A percentile compares a stretch with the other conserved stretches of the same genome.
Evolutionary conservation across 768 basidiomycete species (phyloP).

Genomic region (Neoboletus brunneissimus): DNA sequence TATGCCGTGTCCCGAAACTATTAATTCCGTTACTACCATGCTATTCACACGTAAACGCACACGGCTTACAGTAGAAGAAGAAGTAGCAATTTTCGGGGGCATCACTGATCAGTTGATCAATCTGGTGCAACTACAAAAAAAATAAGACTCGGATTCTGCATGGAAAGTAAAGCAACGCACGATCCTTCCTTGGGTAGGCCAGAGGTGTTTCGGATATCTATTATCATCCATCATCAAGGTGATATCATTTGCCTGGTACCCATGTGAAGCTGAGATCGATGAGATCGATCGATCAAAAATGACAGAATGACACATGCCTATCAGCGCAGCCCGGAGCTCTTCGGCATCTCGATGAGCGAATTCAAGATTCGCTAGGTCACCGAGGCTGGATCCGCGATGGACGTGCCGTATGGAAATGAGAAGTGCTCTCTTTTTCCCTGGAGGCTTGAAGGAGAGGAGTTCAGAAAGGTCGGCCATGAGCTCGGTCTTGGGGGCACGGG

Average conservation of each 20-base stretch:
- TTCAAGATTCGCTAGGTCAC: constrained; percentile 4
- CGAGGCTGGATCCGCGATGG: background rate
- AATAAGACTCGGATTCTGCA: background rate
- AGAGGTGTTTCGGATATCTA: constrained; percentile 25
- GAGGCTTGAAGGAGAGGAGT: background rate
- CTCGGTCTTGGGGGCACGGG: background rate
- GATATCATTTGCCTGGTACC: constrained; percentile 40
- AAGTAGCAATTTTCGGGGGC: constrained; percentile 45
- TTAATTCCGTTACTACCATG: background rate
- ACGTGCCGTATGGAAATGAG: constrained; percentile 19
- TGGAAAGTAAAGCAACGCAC: constrained; percentile 28
- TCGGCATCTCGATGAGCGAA: constrained; percentile 21
- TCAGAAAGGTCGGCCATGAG: background rate
- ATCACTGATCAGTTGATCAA: constrained; percentile 41
- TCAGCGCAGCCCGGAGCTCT: constrained; percentile 13
- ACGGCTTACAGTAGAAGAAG: constrained; percentile 52
- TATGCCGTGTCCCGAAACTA: constrained; percentile 24
- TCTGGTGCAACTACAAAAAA: constrained; percentile 34
- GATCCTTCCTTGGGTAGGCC: constrained; percentile 45
- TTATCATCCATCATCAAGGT: constrained; percentile 42
- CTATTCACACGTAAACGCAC: too few species aligned
- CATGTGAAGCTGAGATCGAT: constrained; percentile 31
- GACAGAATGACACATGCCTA: constrained; percentile 7
- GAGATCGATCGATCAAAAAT: background rate
- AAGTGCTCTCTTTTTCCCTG: constrained; percentile 17